Evolutionary conservation across 192 early-diverging fungal species (phyloP).

Genomic region (Entrophospora sp.): DNA sequence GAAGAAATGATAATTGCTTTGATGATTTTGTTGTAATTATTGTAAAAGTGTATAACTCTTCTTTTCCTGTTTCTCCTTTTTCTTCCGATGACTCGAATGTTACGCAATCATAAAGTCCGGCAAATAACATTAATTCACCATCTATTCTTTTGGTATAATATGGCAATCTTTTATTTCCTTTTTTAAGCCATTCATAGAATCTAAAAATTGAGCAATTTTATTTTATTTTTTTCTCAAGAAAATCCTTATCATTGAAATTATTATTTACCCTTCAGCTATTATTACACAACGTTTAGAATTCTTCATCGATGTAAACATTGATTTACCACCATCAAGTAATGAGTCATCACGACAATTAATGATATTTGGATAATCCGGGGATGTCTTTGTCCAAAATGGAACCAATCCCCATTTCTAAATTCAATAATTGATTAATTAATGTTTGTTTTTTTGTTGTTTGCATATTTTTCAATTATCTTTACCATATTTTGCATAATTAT

Average conservation of each 20-base stretch:
- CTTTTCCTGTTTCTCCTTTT: too few relatives aligned
- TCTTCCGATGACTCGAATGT: too few relatives aligned
- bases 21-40: constrained; percentile 44
- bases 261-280: constrained; percentile 36
- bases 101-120: constrained; percentile 37
- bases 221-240: background rate
- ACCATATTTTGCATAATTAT: constrained; percentile 38
- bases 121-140: constrained; percentile 38
- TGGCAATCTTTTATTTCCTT: constrained; percentile 34
- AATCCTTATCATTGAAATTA: background rate
- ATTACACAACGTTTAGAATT: constrained; percentile 43
- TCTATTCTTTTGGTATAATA: constrained; percentile 37
- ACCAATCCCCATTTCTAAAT: constrained; percentile 43
- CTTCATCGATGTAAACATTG: constrained; percentile 37
- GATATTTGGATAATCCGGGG: constrained; percentile 27
- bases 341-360: constrained; percentile 49
- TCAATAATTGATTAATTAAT: background rate
- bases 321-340: constrained; percentile 28
- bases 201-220: constrained; percentile 12
- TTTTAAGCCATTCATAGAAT: constrained; percentile 48
- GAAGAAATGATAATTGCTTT: constrained; percentile 33
- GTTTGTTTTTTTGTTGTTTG: too few relatives aligned
- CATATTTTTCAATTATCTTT: too few relatives aligned
- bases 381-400: constrained; percentile 30
- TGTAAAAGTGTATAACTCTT: constrained; percentile 31